Evolutionary conservation across 306 rosid species (phyloP), one percentile per base, ranked within the genome.

Genomic region (Cicer chorassanicum): DNA sequence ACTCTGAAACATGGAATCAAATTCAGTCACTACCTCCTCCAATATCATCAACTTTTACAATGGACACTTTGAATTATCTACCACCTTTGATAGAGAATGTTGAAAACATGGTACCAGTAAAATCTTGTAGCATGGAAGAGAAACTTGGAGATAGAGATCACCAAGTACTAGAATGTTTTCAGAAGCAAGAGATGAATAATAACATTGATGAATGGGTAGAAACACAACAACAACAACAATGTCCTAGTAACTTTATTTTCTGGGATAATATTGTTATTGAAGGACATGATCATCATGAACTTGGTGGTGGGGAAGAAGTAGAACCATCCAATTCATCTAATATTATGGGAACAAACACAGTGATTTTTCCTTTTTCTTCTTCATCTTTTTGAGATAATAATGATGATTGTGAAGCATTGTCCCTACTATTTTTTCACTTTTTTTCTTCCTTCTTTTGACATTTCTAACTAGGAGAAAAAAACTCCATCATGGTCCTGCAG

Each of bases 61-160:
- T 65, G 53, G 87, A 89, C 70, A 78, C 68, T 4, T 72, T 70
- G 15, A 80, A 78, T 64, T 87, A 86, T 75, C 81, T 91, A 78
- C 96, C 97, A 18, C 96, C 97, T 3, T 85, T 89, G 81, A 87
- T 91, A 67, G 95, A 89, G 53, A 88, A 78, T 80, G 81, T 84
- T 76, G 91, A 88, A 4, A 84, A 65, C 82, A 74, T 87, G 80
- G 83, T 73, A 21, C 78, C 87, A 49, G 8, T 49, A 49, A 71
- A 62, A 13, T 70, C 85, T 18, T 84, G 86, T 81, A 68, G 70
- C 14, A 70, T 82, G 66, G 79, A 80, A 0, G 93, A 92, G 10
- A 85, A 87, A 42, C 42, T 3, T 9, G 87, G 83, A 29, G 92
- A 83, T 8, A 79, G 15, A 59, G 18, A 82, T 29, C 36, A 29